phyloP scores from a whole-genome alignment of 2,329 filamentous ascomycete species.

The Gremmenia infestans region DNA sequence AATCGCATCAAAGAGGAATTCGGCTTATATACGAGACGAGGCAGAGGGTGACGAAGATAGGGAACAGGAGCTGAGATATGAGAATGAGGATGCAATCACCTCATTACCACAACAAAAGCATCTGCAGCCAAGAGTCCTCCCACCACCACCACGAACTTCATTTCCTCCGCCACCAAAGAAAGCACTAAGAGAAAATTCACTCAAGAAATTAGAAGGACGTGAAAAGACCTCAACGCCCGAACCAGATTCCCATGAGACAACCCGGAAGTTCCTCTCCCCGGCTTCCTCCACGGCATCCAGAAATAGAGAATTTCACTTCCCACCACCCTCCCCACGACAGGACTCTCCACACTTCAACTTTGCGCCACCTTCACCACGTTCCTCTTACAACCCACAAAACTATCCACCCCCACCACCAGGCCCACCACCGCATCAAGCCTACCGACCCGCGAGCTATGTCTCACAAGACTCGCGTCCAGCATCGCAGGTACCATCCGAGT shows the following conservation, averaged over 20 bases:
- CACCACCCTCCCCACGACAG: slow-evolving; percentile 42
- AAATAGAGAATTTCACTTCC: slow-evolving; percentile 50
- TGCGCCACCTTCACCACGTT: slow-evolving; percentile 44
- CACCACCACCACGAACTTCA: slow-evolving; percentile 23
- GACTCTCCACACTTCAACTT: slow-evolving; percentile 55
- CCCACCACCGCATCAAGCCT: slow-evolving; percentile 18
- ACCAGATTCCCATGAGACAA: slow-evolving; percentile 41
- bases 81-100: slow-evolving; percentile 80
- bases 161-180: slow-evolving; percentile 30
- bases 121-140: slow-evolving; percentile 48
- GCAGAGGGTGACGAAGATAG: slow-evolving; percentile 73
- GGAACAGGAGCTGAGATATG: slow-evolving; percentile 71
- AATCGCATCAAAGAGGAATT: slow-evolving; percentile 82
- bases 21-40: slow-evolving; percentile 75
- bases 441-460: slow-evolving; percentile 19
- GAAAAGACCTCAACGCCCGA: slow-evolving; percentile 24
- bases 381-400: slow-evolving; percentile 25
- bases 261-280: slow-evolving; percentile 27
- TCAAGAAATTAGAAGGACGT: slow-evolving; percentile 46
- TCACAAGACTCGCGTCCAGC: slow-evolving; percentile 15
- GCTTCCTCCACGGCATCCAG: slow-evolving; percentile 11
- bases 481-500: slow-evolving; percentile 8
- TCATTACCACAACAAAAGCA: slow-evolving; percentile 69
- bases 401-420: slow-evolving; percentile 25
- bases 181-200: slow-evolving; percentile 36